These are phyloP conservation scores for Urtica urens DNA, from an alignment of 306 rosid species.

Conservation along the genomic window DNA sequence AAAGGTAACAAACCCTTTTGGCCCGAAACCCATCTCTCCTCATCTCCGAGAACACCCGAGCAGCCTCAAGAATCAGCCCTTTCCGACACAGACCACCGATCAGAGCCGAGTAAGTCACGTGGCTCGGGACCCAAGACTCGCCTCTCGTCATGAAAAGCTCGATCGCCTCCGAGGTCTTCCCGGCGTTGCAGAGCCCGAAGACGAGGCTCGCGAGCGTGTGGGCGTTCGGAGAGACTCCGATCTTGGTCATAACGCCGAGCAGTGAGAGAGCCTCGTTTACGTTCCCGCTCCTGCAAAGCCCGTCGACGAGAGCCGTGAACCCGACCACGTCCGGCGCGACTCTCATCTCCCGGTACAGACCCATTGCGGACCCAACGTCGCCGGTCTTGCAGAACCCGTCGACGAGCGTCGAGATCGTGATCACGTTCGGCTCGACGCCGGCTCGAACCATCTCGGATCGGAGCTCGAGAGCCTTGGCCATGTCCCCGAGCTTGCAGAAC, in stretches of 20 bases:
- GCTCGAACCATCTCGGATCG: constrained; percentile 49
- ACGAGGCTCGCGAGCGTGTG: constrained; percentile 46
- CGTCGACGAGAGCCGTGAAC: constrained; percentile 63
- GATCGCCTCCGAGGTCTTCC: constrained; percentile 40
- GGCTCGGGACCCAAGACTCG: constrained; percentile 29
- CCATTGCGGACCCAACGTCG: constrained; percentile 44
- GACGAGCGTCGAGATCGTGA: constrained; percentile 51
- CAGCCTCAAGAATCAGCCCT: constrained; percentile 49
- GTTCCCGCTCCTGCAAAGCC: constrained; percentile 45
- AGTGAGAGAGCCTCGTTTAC: constrained; percentile 40
- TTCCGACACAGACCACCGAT: constrained; percentile 54
- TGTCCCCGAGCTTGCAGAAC: constrained; percentile 36
- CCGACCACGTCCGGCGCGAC: constrained; percentile 47
- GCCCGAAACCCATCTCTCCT: constrained; percentile 39
- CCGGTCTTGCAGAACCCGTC: constrained; percentile 59
- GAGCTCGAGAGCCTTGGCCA: constrained; percentile 56
- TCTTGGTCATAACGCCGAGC: constrained; percentile 41
- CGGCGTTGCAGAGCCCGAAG: constrained; percentile 59
- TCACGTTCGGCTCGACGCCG: constrained; percentile 38
- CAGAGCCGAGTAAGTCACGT: constrained; percentile 38
- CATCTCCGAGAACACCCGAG: constrained; percentile 53
- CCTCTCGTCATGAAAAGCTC: constrained; percentile 37
- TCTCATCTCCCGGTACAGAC: constrained; percentile 47
- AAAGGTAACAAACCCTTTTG: constrained; percentile 34
- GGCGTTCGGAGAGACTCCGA: constrained; percentile 40